phyloP scores from a whole-genome alignment of 2,329 filamentous ascomycete genomes.

The Sarocladium brachiariae region DNA sequence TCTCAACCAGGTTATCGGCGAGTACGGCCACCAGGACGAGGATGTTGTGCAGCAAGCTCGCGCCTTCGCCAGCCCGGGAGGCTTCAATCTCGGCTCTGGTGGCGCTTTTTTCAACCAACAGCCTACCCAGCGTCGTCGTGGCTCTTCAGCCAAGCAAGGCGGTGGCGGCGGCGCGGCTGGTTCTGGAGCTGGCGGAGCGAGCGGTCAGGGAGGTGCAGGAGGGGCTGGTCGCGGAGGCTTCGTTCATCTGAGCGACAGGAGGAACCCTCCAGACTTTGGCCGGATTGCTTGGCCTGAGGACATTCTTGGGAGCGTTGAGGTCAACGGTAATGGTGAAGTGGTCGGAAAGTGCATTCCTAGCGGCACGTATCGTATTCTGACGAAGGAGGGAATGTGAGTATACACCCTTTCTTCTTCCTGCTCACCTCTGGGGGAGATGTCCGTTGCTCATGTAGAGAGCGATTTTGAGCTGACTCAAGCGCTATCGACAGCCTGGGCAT shows the following conservation, averaged over 20 bases:
- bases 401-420: not conserved
- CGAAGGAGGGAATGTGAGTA: slow-evolving; percentile 61
- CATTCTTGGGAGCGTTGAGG: slow-evolving; percentile 61
- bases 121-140: slow-evolving; percentile 30
- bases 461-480: slow-evolving; percentile 17
- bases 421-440: not conserved
- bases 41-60: slow-evolving; percentile 48
- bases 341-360: slow-evolving; percentile 52
- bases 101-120: slow-evolving; percentile 43
- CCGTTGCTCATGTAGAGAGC: too few species aligned
- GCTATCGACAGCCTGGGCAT: slow-evolving; percentile 37
- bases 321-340: slow-evolving; percentile 50
- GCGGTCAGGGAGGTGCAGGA: slow-evolving; percentile 54
- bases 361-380: slow-evolving; percentile 57
- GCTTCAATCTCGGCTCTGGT: slow-evolving; percentile 46
- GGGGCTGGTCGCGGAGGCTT: slow-evolving; percentile 54
- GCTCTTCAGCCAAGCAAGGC: slow-evolving; percentile 26
- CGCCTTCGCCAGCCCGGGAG: slow-evolving; percentile 53
- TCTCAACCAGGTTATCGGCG: slow-evolving; percentile 48
- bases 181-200: slow-evolving; percentile 47
- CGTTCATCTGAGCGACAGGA: slow-evolving; percentile 57
- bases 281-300: slow-evolving; percentile 64
- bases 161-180: slow-evolving; percentile 34
- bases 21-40: slow-evolving; percentile 51
- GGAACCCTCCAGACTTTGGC: slow-evolving; percentile 61